Conservation (phyloP, 1,284 basidiomycete species). For the Puccinia hordei region DNA sequence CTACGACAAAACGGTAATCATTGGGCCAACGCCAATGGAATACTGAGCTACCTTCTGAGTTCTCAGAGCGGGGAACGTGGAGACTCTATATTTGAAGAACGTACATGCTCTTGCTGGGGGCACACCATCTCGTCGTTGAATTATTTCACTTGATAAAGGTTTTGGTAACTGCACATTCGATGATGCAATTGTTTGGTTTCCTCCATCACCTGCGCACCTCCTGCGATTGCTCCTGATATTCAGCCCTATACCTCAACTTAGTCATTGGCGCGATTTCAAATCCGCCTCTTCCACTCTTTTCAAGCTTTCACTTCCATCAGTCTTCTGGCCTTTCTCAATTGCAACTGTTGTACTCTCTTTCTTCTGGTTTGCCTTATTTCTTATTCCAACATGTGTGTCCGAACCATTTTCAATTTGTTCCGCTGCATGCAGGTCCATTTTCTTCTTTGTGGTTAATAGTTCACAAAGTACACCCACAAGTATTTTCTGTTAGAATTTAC, state of each 20-base stretch:
- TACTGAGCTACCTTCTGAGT: background rate
- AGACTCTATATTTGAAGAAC: constrained; percentile 27
- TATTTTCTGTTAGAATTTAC: background rate
- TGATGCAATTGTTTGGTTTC: background rate
- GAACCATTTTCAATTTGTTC: background rate
- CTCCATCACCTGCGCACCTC: background rate
- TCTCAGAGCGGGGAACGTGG: constrained; percentile 14
- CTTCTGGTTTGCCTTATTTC: background rate
- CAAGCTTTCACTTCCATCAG: background rate
- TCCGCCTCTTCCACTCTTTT: background rate
- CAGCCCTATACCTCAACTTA: background rate
- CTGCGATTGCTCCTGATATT: background rate
- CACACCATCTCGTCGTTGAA: background rate
- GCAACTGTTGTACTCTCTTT: background rate
- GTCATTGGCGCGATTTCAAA: background rate
- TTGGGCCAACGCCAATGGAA: background rate
- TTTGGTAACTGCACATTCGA: background rate
- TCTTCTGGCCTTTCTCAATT: background rate
- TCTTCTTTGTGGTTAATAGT: background rate
- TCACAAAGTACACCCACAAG: background rate
- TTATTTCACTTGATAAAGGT: background rate
- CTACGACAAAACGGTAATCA: background rate
- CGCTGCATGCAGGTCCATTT: background rate
- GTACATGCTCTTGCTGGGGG: constrained; percentile 28
- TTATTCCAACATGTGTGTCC: background rate